Conservation (phyloP, 129 eudicot species). For the Solidago caesia region DNA sequence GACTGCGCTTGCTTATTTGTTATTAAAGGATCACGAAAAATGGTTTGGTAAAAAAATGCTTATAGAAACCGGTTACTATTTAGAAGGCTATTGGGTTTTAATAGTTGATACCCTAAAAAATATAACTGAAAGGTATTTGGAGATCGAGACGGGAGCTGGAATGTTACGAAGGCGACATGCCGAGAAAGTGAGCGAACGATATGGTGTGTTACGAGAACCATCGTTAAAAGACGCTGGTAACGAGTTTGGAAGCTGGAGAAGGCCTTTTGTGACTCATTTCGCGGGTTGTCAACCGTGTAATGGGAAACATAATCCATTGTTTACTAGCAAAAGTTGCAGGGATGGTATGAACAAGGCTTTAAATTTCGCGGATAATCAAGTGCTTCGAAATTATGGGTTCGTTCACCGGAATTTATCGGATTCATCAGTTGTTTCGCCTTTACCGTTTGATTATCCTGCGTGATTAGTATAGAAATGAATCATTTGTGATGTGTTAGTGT, state of each 20-base stretch:
- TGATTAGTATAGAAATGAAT: constrained; percentile 20
- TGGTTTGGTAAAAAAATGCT: constrained; percentile 46
- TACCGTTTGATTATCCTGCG: constrained; percentile 43
- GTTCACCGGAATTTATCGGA: constrained; percentile 40
- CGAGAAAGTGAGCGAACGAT: constrained; percentile 45
- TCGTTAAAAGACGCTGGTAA: constrained; percentile 37
- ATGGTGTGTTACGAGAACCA: constrained; percentile 38
- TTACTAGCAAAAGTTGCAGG: constrained; percentile 36
- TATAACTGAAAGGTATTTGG: constrained; percentile 32
- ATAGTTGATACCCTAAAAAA: constrained; percentile 45
- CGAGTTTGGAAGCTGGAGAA: constrained; percentile 44
- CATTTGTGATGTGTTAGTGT: constrained; percentile 6
- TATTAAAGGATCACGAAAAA: constrained; percentile 48
- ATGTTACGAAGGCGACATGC: constrained; percentile 47
- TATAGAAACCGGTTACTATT: constrained; percentile 53
- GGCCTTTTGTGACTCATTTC: constrained; percentile 65
- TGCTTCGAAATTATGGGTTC: constrained; percentile 52
- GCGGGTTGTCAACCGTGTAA: constrained; percentile 68
- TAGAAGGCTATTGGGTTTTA: constrained; percentile 71
- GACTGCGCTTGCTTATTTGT: constrained; percentile 54
- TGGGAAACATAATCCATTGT: constrained; percentile 43
- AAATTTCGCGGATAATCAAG: constrained; percentile 63
- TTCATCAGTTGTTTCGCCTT: constrained; percentile 31
- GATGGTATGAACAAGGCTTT: constrained; percentile 49
- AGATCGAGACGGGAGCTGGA: constrained; percentile 32